Evolutionary conservation across 345 rosid species (phyloP).

Genomic region (Citrus australasica): DNA sequence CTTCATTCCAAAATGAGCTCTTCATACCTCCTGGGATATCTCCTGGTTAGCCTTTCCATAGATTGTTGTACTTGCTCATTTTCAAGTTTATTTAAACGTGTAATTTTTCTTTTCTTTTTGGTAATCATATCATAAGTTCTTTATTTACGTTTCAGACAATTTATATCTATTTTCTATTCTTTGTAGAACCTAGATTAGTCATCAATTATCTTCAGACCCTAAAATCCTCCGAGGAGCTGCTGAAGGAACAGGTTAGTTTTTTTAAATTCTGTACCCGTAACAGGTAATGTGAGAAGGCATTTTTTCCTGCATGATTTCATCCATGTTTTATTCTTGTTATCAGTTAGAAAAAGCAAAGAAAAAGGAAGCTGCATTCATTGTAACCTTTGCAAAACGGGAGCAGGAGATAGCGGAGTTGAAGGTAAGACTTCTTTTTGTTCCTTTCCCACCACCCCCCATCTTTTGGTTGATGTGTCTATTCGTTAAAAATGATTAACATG

Average conservation of each 20-base stretch:
- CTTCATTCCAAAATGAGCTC: conserved; percentile 73
- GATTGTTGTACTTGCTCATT: background rate
- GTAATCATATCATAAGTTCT: conserved; percentile 6
- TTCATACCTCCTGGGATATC: conserved; percentile 59
- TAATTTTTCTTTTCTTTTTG: background rate
- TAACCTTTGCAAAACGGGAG: conserved; percentile 90
- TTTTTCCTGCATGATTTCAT: conserved; percentile 17
- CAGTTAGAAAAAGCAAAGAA: conserved; percentile 93
- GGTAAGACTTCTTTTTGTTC: conserved; percentile 30
- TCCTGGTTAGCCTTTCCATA: conserved; percentile 63
- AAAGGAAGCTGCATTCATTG: conserved; percentile 97
- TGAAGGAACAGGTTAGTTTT: conserved; percentile 79
- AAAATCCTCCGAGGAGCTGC: conserved; percentile 75
- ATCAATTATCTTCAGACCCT: conserved; percentile 73
- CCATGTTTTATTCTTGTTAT: conserved; percentile 22
- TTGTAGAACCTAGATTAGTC: conserved; percentile 71
- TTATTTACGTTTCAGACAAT: background rate
- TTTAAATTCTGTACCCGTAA: background rate
- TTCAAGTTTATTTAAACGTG: background rate
- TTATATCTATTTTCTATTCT: conserved; percentile 16
- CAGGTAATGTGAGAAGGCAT: conserved; percentile 2
- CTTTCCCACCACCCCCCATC: too few relatives aligned
- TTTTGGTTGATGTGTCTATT: background rate
- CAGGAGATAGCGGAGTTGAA: conserved; percentile 94
- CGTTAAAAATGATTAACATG: background rate